Evolutionary conservation across 2,329 filamentous ascomycete genomes (phyloP), one percentile per base, ranked within the genome.

Genomic region (Lachnellula hyalina): DNA sequence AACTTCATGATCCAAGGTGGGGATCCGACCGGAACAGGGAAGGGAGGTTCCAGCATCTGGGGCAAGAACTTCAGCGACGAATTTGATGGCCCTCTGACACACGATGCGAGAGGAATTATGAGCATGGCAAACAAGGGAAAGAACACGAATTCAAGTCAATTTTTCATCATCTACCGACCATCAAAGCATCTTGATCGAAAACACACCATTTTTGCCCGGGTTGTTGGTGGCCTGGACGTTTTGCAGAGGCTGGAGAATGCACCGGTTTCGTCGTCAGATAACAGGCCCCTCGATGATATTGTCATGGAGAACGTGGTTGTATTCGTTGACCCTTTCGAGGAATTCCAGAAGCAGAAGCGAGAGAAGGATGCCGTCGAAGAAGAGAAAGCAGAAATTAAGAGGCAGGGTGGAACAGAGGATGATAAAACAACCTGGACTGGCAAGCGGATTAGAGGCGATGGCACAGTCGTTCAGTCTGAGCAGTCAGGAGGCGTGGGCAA

Each of bases 81-180:
- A 69, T 87, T 97, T 59, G 91, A 96, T 15, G 91, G 92, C 0
- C 90, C 93, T 0, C 72, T 91, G 41, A 87, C 86, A n/a, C 94
- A 99, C 66, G 87, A 90, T 67, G 75, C 79, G 0, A 79, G 92
- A 28, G 94, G 94, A 12, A 82, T 92, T 0, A 68, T 95, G 25
- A 91, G 87, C 63, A 99, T 99, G 94, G 94, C 94, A 41, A 99
- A 99, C 73, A 99, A 99, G 70, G 94, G 94, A 55, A 96, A 96
- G 68, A 93, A 96, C 68, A 97, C 93, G 21, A 99, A 99, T 73
- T 94, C 89, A 8, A 90, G 84, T 63, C 94, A 99, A 72, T 99
- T 86, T 69, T 99, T 97, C 77, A 88, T 99, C 68, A 89, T 87
- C 0, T 99, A 99, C 71, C 86, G 90, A 49, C 78, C 88, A 1